Conservation (phyloP, 2,329 filamentous ascomycete genomes). For the Neurospora sp. region DNA sequence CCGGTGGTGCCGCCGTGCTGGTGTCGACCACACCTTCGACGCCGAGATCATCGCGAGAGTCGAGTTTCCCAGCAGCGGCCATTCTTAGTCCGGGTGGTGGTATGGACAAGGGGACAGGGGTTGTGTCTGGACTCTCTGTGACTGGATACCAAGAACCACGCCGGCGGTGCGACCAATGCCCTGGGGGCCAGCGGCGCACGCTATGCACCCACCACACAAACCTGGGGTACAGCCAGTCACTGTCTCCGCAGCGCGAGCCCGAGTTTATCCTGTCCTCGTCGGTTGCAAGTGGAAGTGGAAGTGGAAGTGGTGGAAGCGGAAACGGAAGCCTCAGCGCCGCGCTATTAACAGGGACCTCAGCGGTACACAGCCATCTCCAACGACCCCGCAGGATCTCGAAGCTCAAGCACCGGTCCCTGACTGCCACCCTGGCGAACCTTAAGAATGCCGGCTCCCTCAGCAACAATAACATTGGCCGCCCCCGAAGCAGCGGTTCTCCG, state of each 20-base stretch:
- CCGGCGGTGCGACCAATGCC: slow-evolving; percentile 18
- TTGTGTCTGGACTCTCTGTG: background rate
- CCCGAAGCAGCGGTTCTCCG: background rate
- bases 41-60: slow-evolving; percentile 1
- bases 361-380: slow-evolving; percentile 4
- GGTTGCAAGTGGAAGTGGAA: slow-evolving; percentile 5
- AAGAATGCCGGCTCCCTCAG: slow-evolving; percentile 7
- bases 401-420: slow-evolving; percentile 19
- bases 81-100: slow-evolving; percentile 1
- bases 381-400: slow-evolving; percentile 22
- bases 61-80: background rate
- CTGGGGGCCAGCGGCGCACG: slow-evolving; percentile 10
- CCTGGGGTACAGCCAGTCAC: background rate
- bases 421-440: slow-evolving; percentile 9
- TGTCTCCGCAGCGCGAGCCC: slow-evolving; percentile 1
- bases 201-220: background rate
- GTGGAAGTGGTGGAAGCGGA: slow-evolving; percentile 8
- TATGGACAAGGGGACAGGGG: slow-evolving; percentile 11
- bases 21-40: slow-evolving; percentile 9
- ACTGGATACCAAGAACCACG: slow-evolving; percentile 9
- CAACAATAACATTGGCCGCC: slow-evolving; percentile 1
- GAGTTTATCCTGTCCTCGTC: slow-evolving; percentile 6
- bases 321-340: slow-evolving; percentile 17
- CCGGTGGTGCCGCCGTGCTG: slow-evolving; percentile 12
- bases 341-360: background rate